Base-by-base conservation (phyloP, 2,329 filamentous ascomycete genomes). In the Chaetoscypha palmicola region DNA sequence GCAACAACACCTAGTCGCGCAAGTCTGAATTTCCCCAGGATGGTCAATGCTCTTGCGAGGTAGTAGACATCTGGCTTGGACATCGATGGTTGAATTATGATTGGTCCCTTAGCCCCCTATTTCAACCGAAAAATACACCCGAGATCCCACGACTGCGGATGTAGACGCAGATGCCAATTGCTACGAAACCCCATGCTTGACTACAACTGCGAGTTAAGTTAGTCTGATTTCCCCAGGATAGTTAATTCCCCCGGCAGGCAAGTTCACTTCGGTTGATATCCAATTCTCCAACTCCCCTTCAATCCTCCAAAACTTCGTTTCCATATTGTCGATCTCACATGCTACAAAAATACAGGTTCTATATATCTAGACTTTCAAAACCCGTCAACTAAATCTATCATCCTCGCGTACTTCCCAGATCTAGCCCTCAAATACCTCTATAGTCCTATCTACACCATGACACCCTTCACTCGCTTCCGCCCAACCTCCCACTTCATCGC, bases 401-500 rank as follows among this genome's bases (percentile, higher is more conserved):
- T 4, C 28, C 28, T 31, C 28, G 12, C 12, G 11, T 12, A 12
- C 5, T 4, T 38, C 14, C 9, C 14, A 38, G 11, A 22, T 23
- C 10, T 23, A n/a, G 17, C 4, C 35, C 21, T 24, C 10, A 3
- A 10, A 21, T 9, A 11, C 19, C 20, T 22, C n/a, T 24, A 23
- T 38, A n/a, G 3, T 10, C 24, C 20, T 24, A 23, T 23, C 21
- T 23, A 12, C 35, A 4, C 35, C 12, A 47, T 32, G 43, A 14
- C 28, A 3, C 14, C 44, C 28, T 54, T 54, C 38, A 46, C 23
- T 32, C 48, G 49, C 17, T 51, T 48, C 19, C 51, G 51, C 10
- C 50, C 50, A 30, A 48, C 52, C 2, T 62, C 75, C 9, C 75
- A 78, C 55, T 78, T 70, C 57, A 70, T 71, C 4, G 71, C 73